Base-by-base conservation (phyloP, 306 rosid genomes). In the Dalbergia cultrata region DNA sequence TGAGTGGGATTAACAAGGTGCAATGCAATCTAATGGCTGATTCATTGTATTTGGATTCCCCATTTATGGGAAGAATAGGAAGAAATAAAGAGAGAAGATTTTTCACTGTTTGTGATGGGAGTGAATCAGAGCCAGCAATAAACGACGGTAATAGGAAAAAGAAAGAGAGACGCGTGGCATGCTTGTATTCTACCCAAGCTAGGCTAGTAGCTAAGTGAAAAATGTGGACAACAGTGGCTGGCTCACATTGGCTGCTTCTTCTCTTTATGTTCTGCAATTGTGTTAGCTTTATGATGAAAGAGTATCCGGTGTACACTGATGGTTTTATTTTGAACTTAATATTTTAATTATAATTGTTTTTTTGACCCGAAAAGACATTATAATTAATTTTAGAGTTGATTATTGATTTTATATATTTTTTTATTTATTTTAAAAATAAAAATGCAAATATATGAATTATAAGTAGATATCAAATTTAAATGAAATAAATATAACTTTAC, bases 1-100 rank as follows among this genome's bases (percentile, higher is more conserved):
- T 59, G 68, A 65, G 53, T 74, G 16, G 31, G 44, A 43, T 3
- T 43, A 43, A 43, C 8, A n/a, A 50, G 75, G 49, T 50, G 75
- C 31, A 70, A 62, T 62, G 44, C 71, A 76, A 39, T 11, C n/a
- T 5, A 14, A 54, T 58, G 34, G 6, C n/a, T 50, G 57, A 16
- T 13, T 50, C 17, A 50, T 13, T 50, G 57, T 13, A n/a, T 6
- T 50, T 50, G 18, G 8, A 14, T 13, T 50, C 57, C 57, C 57
- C 18, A 2, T 13, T 14, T 50, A 50, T 4, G 57, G 17, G 57
- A 50, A 3, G 57, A 50, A 50, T 16, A 50, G 5, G 17, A 1
- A 50, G 17, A n/a, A 56, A 6, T 0, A 56, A 18, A 5, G 26
- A 35, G 3, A 35, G 41, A 37, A 37, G 41, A 37, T 37, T 37